Evolutionary conservation across 1,139 yeast species (phyloP), one percentile per base, ranked within the genome.

Genomic region (Suhomyces chickasaworum): DNA sequence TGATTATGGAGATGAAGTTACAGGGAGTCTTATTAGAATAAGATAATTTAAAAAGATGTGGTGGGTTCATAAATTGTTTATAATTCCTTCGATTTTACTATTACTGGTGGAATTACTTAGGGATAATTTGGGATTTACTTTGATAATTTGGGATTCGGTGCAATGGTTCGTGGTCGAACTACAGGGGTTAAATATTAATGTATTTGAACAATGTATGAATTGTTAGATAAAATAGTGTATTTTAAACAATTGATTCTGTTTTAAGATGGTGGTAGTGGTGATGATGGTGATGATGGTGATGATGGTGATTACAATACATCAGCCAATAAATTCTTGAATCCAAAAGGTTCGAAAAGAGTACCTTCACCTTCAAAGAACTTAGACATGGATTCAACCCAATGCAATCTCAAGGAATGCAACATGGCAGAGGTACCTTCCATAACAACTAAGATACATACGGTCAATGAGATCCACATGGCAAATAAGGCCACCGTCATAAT

Each of bases 381-480:
- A 49, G 90, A 84, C 95, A 86, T 86, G 33, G 90, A 81, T 65
- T 86, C 95, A 47, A 86, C 95, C 95, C 95, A 86, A 63, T 86
- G 95, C 62, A 86, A 76, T 75, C 95, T 83, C 63, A 86, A 77
- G 22, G 91, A 82, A 65, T 86, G 95, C 64, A 86, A 76, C 95
- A 86, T 86, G 37, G 95, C 95, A 31, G 91, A 85, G 0, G 95
- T 86, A 55, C 95, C 95, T 67, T 86, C 95, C 95, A 86, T 86
- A 44, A 83, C 69, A 21, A 86, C 95, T 63, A 86, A 75, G 53
- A 86, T 85, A 58, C 81, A 80, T 25, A 85, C 86, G 0, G 93
- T 84, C 55, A 86, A 70, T 4, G 77, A 76, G 64, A 86, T 85
- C 95, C 95, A 86, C 86, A 86, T 80, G 37, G 82, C 89, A 64